Percentiles rank a stretch among this genome's conserved stretches.
Conservation (phyloP, 2,329 filamentous ascomycete genomes). For the Lachnellula subtilissima region DNA sequence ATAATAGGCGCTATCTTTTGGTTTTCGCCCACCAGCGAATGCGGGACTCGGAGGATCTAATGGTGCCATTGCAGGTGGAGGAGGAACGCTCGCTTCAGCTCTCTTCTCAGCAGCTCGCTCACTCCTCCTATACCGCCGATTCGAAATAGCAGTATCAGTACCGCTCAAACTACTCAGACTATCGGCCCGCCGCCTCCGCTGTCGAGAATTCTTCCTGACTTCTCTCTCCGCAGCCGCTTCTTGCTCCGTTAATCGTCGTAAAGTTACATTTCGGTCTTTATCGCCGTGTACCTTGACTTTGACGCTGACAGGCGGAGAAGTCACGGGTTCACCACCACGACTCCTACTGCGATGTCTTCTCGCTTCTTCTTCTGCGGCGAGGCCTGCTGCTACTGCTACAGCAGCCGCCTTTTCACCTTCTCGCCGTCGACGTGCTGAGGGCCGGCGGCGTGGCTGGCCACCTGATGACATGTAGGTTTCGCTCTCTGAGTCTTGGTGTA, state of each 20-base stretch:
- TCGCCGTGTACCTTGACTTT: conserved; percentile 59
- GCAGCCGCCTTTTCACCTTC: conserved; percentile 42
- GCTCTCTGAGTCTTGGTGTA: conserved; percentile 38
- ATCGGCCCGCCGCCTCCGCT: conserved; percentile 40
- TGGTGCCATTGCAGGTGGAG: conserved; percentile 32
- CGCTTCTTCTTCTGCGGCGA: conserved; percentile 46
- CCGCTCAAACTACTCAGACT: conserved; percentile 54
- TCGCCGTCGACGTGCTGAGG: conserved; percentile 43
- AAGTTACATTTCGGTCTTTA: conserved; percentile 54
- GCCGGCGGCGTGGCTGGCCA: conserved; percentile 38
- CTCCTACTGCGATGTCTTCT: conserved; percentile 20
- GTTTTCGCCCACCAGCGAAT: conserved; percentile 47
- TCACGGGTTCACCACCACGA: conserved; percentile 23
- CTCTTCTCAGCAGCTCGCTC: conserved; percentile 41
- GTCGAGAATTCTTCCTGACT: conserved; percentile 27
- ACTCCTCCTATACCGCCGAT: conserved; percentile 49
- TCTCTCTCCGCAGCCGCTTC: conserved; percentile 44
- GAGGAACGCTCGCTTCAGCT: conserved; percentile 15
- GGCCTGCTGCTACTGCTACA: conserved; percentile 39
- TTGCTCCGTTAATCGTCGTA: conserved; percentile 56
- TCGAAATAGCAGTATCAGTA: conserved; percentile 46
- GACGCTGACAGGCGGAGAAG: conserved; percentile 49
- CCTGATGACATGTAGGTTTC: conserved; percentile 40
- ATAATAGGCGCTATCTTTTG: conserved; percentile 60
- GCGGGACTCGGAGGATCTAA: conserved; percentile 53